Evolutionary conservation across 495 filamentous ascomycete genomes (phyloP), one percentile per base, ranked within the genome.

Genomic region (Talaromyces adpressus): DNA sequence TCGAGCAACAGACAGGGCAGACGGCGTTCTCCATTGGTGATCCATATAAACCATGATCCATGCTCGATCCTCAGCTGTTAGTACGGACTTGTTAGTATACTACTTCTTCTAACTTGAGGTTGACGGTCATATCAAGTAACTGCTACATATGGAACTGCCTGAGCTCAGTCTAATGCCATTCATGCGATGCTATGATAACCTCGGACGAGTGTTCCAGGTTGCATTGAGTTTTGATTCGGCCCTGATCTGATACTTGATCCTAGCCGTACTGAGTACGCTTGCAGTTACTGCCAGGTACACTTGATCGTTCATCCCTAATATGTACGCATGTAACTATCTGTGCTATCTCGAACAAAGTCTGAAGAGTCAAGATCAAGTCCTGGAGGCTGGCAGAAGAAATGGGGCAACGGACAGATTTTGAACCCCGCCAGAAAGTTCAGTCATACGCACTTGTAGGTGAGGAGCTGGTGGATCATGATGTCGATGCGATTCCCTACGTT

Each of bases 31-130:
- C 52, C 52, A 56, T 56, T 56, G 52, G 52, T 29, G 52, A 56
- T 56, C 52, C 52, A 23, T 27, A 29, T 56, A 18, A 56, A 56
- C 22, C 52, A 56, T 56, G 52, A 56, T 56, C 52, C 52, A 56
- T 56, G 52, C 27, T 27, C 34, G 47, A 51, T 22, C 23, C 18
- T 20, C 49, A 11, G 4, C 18, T 52, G 6, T 8, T 52, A 52
- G 18, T 52, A 1, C 18, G 9, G 3, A 8, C 30, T 27, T 27
- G 27, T 27, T 27, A 27, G 27, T 4, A n/a, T 27, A 27, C 6
- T 30, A 30, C 29, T 30, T 30, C 29, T 30, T 30, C 29, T 30
- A 30, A 30, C 29, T 30, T 30, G 29, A 30, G 7, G 6, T 51
- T 7, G 7, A 51, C 47, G 1, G 32, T 36, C 32, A 36, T 36